Evolutionary conservation across 2,329 filamentous ascomycete species (phyloP), one percentile per base, ranked within the genome.

Genomic region (Colletotrichum lini): DNA sequence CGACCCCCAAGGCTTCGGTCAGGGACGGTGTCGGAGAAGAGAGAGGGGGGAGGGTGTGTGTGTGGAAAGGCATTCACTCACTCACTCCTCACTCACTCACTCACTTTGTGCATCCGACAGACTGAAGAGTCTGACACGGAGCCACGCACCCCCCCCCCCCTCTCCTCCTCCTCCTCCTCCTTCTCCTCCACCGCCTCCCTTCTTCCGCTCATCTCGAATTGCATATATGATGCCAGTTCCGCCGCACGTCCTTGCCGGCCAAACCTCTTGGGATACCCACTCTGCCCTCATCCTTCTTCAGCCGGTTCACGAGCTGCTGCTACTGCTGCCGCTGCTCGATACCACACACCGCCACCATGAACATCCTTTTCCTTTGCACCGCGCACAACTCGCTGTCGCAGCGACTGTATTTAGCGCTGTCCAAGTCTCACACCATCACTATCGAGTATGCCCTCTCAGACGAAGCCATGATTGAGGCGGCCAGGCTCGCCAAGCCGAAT

Each of bases 381-480:
- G 82, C 82, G n/a, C 81, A 84, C 76, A 84, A 84, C 67, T 84
- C 82, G 12, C 76, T 84, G 7, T 84, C 82, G 7, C 82, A 84
- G 72, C 78, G 80, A 26, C 76, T 83, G 10, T 81, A 79, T 66
- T 76, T 84, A 23, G 78, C 77, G 5, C 74, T 84, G 21, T 79
- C 79, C 2, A 73, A 77, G 45, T 75, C 76, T 10, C 82, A 84
- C 67, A 76, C 80, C 30, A 77, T 84, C 68, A 81, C 80, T 4
- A 78, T 84, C 67, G 82, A 84, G 70, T 84, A 81, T 77, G 82
- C 79, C 38, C 72, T 80, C 44, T 79, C 78, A 2, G 74, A 77
- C 16, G 70, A 74, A 21, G 72, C 76, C 13, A 82, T 84, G 79
- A 78, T 82, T 49, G 78, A 81, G 52, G 82, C 82, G n/a, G 80